phyloP scores from a whole-genome alignment of 192 early-diverging fungal genomes.

The Coemansia sp. region DNA sequence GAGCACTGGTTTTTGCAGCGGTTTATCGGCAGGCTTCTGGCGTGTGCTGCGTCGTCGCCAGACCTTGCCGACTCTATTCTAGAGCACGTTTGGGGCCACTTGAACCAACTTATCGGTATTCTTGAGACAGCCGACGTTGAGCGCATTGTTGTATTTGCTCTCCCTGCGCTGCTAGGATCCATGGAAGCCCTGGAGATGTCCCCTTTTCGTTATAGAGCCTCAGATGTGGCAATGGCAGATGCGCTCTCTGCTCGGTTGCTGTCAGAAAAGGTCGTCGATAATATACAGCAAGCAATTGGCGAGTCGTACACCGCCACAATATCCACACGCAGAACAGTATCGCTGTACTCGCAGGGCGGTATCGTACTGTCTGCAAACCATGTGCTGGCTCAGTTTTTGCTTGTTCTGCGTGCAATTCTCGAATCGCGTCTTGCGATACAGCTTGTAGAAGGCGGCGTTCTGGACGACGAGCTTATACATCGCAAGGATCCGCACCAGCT shows the following conservation, averaged over 20 bases:
- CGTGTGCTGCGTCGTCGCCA: constrained; percentile 21
- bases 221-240: constrained; percentile 29
- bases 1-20: constrained; percentile 39
- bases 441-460: constrained; percentile 21
- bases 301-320: constrained; percentile 6
- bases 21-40: constrained; percentile 35
- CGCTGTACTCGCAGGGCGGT: constrained; percentile 27
- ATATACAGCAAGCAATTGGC: constrained; percentile 18
- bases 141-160: constrained; percentile 20
- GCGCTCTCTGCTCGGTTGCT: constrained; percentile 23
- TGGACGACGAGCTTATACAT: constrained; percentile 13
- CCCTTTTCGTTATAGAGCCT: constrained; percentile 20
- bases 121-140: constrained; percentile 12
- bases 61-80: constrained; percentile 18
- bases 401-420: constrained; percentile 42
- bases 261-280: constrained; percentile 8
- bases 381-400: constrained; percentile 32
- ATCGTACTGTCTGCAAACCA: constrained; percentile 29
- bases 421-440: constrained; percentile 38
- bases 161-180: constrained; percentile 32
- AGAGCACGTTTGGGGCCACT: constrained; percentile 33
- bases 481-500: constrained; percentile 30
- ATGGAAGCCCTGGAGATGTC: constrained; percentile 40
- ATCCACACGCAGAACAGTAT: constrained; percentile 22
- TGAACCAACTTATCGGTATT: constrained; percentile 22